A percentile compares a stretch with the other conserved stretches of the same genome.
Evolutionary conservation across 2,329 filamentous ascomycete genomes (phyloP).

Genomic region (Fusarium continuum): DNA sequence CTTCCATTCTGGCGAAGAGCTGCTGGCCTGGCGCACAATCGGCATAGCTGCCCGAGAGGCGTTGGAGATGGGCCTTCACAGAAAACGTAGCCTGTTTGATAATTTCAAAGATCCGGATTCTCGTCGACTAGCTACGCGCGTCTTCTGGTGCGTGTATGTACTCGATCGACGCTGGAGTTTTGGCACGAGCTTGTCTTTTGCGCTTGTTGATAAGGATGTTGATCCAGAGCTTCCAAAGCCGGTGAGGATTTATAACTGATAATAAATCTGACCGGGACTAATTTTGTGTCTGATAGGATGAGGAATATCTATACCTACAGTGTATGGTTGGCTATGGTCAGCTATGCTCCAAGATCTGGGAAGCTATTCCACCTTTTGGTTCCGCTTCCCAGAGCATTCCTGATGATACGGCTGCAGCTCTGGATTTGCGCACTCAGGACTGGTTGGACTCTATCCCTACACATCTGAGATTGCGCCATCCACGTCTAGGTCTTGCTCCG

Average conservation of each 20-base stretch:
- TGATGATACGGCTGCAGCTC: constrained; percentile 50
- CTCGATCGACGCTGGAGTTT: constrained; percentile 63
- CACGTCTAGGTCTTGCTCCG: constrained; percentile 48
- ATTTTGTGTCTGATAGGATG: constrained; percentile 29
- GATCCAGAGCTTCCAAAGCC: constrained; percentile 58
- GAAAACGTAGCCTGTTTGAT: constrained; percentile 54
- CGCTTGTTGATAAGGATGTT: constrained; percentile 58
- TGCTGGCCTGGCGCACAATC: constrained; percentile 59
- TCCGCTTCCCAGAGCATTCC: constrained; percentile 48
- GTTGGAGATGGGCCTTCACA: constrained; percentile 59
- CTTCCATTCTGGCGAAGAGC: constrained; percentile 59
- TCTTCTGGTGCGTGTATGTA: constrained; percentile 63
- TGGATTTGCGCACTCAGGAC: constrained; percentile 55
- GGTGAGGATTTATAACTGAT: constrained; percentile 26
- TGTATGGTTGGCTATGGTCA: constrained; percentile 60
- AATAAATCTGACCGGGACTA: fast-evolving
- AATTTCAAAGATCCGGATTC: constrained; percentile 48
- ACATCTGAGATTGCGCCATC: constrained; percentile 51
- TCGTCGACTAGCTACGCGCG: constrained; percentile 46
- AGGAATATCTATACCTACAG: constrained; percentile 52
- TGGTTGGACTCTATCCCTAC: constrained; percentile 57
- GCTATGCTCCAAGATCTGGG: constrained; percentile 58
- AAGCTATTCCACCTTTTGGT: constrained; percentile 52
- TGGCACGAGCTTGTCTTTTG: constrained; percentile 60
- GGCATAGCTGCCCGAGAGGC: constrained; percentile 57